Base-by-base conservation (phyloP, 257 asterid genomes). In the Striga asiatica region DNA sequence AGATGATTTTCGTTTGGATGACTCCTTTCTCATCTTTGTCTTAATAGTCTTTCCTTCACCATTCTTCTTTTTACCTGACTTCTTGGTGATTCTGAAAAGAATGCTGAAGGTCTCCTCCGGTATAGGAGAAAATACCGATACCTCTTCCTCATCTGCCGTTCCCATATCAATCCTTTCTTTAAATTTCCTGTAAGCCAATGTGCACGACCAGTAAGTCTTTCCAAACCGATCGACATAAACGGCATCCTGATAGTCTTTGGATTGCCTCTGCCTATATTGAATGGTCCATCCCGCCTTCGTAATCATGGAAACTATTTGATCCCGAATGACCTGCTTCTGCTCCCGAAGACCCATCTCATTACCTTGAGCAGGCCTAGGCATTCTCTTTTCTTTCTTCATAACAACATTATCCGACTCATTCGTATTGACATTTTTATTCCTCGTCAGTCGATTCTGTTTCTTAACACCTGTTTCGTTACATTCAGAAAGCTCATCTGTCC, bases 221-320 rank as follows among this genome's bases (percentile, higher is more conserved):
- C 85, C 83, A 0, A 70, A 62, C 41, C 75, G 77, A 54, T 84
- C 95, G 59, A 84, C 79, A 73, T 84, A 92, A 12, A 92, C 93
- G 4, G 98, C 91, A 68, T 92, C 98, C 62, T 49, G 64, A 61
- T 88, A 87, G 0, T 79, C 84, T 69, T 50, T 82, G 10, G 65
- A 53, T 25, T 7, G 61, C 66, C 98, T 76, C 67, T 79, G 83
- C 68, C 94, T 71, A 67, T 77, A 77, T 53, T 92, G 82, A 41
- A 92, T 62, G 14, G 78, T 78, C 97, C 99, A 92, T 1, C 99
- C 97, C 34, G 89, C 93, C 64, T 76, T 78, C 51, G 28, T 58
- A 28, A 92, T 71, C 78, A 88, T 78, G 25, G 37, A 61, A 21
- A 84, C 58, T 17, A 88, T 88, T 71, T 81, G 77, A 60, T 82